phyloP scores from a whole-genome alignment of 2,329 filamentous ascomycete species.

The Fusarium lateritium region DNA sequence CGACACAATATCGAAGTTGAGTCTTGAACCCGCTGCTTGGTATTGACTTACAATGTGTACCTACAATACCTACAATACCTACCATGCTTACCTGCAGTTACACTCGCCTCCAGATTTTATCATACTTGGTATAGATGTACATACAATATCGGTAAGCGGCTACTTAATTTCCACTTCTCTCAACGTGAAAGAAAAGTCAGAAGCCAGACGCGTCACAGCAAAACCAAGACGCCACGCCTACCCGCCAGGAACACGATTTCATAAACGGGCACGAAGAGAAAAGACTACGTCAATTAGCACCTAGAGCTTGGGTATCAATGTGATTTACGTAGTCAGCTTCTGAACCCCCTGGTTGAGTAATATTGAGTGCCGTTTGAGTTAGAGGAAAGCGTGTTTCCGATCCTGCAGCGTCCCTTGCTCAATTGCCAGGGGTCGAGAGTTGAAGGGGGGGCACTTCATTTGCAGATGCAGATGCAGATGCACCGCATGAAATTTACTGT shows the following conservation, averaged over 20 bases:
- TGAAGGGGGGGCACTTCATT: background rate
- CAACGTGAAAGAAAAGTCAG: slow-evolving; percentile 3
- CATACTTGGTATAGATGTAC: background rate
- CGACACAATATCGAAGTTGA: background rate
- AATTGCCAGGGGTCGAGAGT: slow-evolving; percentile 14
- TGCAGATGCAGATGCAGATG: slow-evolving; percentile 31
- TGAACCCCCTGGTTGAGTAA: slow-evolving; percentile 14
- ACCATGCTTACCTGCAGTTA: background rate
- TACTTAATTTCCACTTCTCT: slow-evolving; percentile 16
- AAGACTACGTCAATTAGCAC: slow-evolving; percentile 3
- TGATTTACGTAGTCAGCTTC: background rate
- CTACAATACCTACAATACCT: too few species aligned
- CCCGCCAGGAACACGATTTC: slow-evolving; percentile 5
- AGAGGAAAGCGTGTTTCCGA: slow-evolving; percentile 41
- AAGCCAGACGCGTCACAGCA: slow-evolving; percentile 13
- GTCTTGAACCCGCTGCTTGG: background rate
- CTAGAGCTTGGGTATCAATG: slow-evolving; percentile 2
- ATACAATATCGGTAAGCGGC: background rate
- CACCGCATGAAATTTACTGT: slow-evolving; percentile 21
- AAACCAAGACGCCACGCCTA: slow-evolving; percentile 29
- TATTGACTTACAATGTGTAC: background rate
- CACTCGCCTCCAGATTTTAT: background rate
- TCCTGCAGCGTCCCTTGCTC: slow-evolving; percentile 27
- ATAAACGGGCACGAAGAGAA: background rate
- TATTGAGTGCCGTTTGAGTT: slow-evolving; percentile 37